Conservation (phyloP, 2,329 filamentous ascomycete genomes). For the Pseudopyricularia cyperi region DNA sequence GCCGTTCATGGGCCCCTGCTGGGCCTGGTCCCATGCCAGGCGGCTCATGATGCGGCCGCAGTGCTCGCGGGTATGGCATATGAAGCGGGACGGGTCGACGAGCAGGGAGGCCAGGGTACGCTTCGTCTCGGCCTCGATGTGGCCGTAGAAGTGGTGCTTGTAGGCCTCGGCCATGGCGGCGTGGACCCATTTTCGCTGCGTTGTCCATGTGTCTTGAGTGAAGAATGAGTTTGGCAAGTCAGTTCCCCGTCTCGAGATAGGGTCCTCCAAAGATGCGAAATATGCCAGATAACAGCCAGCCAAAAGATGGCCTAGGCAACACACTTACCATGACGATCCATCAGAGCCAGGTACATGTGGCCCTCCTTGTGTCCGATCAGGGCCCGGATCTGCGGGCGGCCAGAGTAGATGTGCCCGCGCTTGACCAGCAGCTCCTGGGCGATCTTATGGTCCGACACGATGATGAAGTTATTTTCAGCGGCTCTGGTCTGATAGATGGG, state of each 20-base stretch:
- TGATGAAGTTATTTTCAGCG: slow-evolving; percentile 24
- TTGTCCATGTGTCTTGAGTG: slow-evolving; percentile 28
- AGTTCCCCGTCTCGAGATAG: not conserved
- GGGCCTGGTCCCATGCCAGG: slow-evolving; percentile 35
- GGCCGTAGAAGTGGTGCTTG: slow-evolving; percentile 29
- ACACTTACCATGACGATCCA: slow-evolving; percentile 32
- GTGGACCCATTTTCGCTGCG: slow-evolving; percentile 37
- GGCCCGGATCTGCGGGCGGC: slow-evolving; percentile 34
- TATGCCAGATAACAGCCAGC: not conserved
- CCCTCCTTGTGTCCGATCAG: slow-evolving; percentile 35
- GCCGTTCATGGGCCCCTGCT: slow-evolving; percentile 29
- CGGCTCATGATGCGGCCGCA: slow-evolving; percentile 36
- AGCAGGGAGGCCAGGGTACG: slow-evolving; percentile 31
- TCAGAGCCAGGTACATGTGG: slow-evolving; percentile 33
- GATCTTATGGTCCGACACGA: slow-evolving; percentile 33
- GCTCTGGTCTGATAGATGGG: slow-evolving; percentile 30
- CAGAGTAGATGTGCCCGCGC: slow-evolving; percentile 34
- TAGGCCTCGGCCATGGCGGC: slow-evolving; percentile 27
- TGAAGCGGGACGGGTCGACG: slow-evolving; percentile 30
- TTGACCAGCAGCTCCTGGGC: slow-evolving; percentile 35
- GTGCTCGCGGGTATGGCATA: slow-evolving; percentile 31
- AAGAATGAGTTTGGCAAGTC: slow-evolving; percentile 3
- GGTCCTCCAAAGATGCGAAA: not conserved
- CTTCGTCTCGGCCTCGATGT: slow-evolving; percentile 31
- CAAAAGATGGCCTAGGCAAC: not conserved